Evolutionary conservation across 2,329 filamentous ascomycete genomes (phyloP), one percentile per base, ranked within the genome.

Genomic region (Aspergillus japonicus): DNA sequence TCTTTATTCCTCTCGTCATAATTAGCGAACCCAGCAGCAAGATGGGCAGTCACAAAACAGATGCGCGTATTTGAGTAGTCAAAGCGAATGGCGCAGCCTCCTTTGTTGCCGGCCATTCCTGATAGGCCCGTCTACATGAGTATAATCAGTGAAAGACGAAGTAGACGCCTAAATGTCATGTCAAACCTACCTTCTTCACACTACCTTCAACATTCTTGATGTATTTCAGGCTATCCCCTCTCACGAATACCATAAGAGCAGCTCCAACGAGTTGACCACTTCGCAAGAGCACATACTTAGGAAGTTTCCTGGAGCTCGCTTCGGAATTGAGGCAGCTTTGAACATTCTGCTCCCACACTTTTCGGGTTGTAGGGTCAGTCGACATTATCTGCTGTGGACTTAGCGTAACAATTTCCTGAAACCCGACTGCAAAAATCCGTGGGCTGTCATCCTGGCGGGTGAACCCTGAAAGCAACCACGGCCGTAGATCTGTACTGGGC

Each of bases 311-410:
- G 59, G 81, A 80, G 47, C 84, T 83, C 19, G 91, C 87, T 64
- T 89, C 85, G 11, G 79, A 77, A 68, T 98, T 97, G 44, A 99
- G 77, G 14, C 89, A 91, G 50, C 81, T 82, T 65, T 89, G 88
- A 24, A 98, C 92, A 4, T 90, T 88, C 56, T 83, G 79, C 73
- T 99, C 95, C 95, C 95, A 99, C 21, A 88, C 80, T 64, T 92
- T 88, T 65, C 94, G 91, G 56, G 91, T 85, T 3, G 88, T 87
- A 1, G 95, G 95, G 72, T 99, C 94, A 61, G 93, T 98, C 65
- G 96, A 96, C 92, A 99, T 97, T 71, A 99, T 98, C 71, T 99
- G 95, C 73, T 98, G 94, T 16, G 96, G 95, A 68, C 92, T 97
- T 50, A 99, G 81, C 71, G 96, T 91, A n/a, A 99, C 95, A 63